Base-by-base conservation (phyloP, 176 grass and related monocot genomes). In the Aegilops umbellulata region DNA sequence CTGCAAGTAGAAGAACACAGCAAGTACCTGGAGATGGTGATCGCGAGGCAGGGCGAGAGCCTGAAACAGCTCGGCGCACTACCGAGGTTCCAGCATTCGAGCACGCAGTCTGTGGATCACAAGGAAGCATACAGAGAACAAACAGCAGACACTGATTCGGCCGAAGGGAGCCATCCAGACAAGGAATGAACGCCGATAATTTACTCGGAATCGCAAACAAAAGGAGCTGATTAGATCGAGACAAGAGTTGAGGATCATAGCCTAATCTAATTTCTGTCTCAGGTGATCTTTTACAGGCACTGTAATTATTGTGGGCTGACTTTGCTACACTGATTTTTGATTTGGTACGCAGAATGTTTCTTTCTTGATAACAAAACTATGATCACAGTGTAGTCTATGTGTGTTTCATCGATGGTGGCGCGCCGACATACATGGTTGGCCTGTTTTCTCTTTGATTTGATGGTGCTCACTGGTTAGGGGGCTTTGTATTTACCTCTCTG, bases 1-100 rank as follows among this genome's bases (percentile, higher is more conserved):
- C 13, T 94, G 72, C 90, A 88, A 86, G 93, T 97, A 9, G 95
- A 97, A 74, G 86, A 94, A 85, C 92, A 97, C n/a, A 91, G 86
- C 66, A 94, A 83, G 80, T 91, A 89, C 90, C 88, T 97, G 17
- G 86, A 94, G 60, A 90, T 89, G 84, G 87, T 97, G 24, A 88
- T 97, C 27, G 84, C 81, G 34, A 92, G 94, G 61, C 92, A 94
- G 78, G 79, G 83, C 24, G 88, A 92, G 65, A 84, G 83, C 81
- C 85, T 88, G 31, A 86, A 89, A 26, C 91, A 74, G 32, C 74
- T 97, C 13, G 60, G 80, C 12, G 82, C 69, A 14, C 77, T 89
- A 57, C 83, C 80, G 41, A 81, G 75, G 36, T 57, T 67, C 20
- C 47, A 25, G 60, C 76, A 83, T 22, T 32, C 42, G 57, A 29